Evolutionary conservation across 805 yeast species (phyloP).

Genomic region (Maudiozyma saulgeensis): DNA sequence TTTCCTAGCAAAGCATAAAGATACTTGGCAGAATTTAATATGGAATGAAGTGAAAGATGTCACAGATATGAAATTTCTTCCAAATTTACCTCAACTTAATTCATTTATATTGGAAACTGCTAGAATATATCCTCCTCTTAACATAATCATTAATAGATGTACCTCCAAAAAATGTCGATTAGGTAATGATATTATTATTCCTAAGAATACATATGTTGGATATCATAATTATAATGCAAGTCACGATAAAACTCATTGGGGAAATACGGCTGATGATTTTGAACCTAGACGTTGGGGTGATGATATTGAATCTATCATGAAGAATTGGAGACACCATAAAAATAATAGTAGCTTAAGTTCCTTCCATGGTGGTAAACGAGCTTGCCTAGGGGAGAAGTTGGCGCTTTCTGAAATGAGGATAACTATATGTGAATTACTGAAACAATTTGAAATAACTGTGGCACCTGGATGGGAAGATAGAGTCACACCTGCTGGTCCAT

Average conservation of each 20-base stretch:
- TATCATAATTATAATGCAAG: conserved; percentile 46
- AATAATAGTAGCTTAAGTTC: conserved; percentile 39
- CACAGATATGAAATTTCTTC: conserved; percentile 34
- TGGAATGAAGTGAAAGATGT: conserved; percentile 35
- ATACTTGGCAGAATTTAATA: conserved; percentile 37
- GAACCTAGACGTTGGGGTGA: conserved; percentile 46
- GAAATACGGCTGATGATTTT: conserved; percentile 34
- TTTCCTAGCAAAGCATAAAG: conserved; percentile 35
- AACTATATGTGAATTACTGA: conserved; percentile 32
- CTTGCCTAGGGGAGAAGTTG: conserved; percentile 52
- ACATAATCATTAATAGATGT: conserved; percentile 43
- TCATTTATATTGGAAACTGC: conserved; percentile 54
- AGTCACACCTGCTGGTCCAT: conserved; percentile 51
- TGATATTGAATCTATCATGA: conserved; percentile 29
- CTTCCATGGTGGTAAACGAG: conserved; percentile 52
- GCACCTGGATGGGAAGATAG: conserved; percentile 39
- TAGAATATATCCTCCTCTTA: conserved; percentile 47
- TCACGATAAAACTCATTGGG: conserved; percentile 39
- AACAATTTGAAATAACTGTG: conserved; percentile 29
- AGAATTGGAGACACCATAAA: conserved; percentile 36
- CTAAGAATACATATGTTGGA: conserved; percentile 45
- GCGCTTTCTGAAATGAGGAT: conserved; percentile 40
- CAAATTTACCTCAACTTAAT: conserved; percentile 45
- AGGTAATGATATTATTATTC: conserved; percentile 37
- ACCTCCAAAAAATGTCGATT: conserved; percentile 32